phyloP scores from a whole-genome alignment of 2,329 filamentous ascomycete genomes.

The Tolypocladium tundrense region DNA sequence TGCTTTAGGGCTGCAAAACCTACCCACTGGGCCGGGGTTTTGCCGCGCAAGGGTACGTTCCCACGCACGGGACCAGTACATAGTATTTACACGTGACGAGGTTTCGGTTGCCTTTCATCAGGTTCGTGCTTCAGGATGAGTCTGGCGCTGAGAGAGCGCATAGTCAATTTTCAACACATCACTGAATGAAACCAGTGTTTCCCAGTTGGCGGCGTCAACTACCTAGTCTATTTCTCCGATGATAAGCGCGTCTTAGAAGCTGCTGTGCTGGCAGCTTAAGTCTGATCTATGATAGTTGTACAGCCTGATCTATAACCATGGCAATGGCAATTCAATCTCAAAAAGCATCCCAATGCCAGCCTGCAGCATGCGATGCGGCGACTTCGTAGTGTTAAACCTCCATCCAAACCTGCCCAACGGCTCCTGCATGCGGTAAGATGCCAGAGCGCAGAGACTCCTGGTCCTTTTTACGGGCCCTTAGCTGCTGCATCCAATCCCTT shows the following conservation, averaged over 20 bases:
- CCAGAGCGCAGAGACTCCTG: neutral
- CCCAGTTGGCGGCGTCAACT: neutral
- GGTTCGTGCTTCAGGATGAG: too few species aligned
- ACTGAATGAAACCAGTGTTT: neutral
- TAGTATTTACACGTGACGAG: neutral
- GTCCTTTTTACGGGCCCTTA: slow-evolving; percentile 12
- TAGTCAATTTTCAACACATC: too few species aligned
- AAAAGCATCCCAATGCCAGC: neutral
- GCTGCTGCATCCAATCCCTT: slow-evolving; percentile 48
- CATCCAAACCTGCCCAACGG: neutral
- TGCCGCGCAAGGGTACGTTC: slow-evolving; percentile 9
- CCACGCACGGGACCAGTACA: neutral
- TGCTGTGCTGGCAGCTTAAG: neutral
- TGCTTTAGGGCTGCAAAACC: slow-evolving; percentile 32
- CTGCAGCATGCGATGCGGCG: neutral
- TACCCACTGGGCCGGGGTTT: slow-evolving; percentile 21
- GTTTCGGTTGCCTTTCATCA: too few species aligned
- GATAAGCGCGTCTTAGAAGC: neutral
- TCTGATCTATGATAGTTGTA: neutral
- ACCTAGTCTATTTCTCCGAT: neutral
- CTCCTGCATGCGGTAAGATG: neutral
- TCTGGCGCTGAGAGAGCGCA: neutral
- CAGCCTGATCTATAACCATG: neutral
- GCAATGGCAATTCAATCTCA: neutral
- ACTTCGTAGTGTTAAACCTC: neutral